phyloP scores from a whole-genome alignment of 306 rosid genomes.

The Prunus padus region DNA sequence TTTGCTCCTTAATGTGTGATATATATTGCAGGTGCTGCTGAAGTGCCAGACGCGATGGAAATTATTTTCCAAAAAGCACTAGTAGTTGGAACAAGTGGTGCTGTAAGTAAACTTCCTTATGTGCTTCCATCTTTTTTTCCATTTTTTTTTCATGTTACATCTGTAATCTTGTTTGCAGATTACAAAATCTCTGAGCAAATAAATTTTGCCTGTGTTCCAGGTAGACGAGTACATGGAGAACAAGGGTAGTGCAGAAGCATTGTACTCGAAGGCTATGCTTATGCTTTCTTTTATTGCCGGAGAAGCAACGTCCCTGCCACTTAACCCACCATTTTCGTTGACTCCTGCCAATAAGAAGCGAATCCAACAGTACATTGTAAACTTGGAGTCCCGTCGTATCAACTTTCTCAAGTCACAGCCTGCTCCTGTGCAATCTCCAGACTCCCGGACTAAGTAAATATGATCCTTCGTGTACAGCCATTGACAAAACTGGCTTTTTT shows the following conservation, averaged over 20 bases:
- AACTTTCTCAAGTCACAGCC: slow-evolving; percentile 42
- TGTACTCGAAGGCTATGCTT: slow-evolving; percentile 78
- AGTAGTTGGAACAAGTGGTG: slow-evolving; percentile 54
- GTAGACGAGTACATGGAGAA: slow-evolving; percentile 75
- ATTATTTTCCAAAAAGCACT: slow-evolving; percentile 52
- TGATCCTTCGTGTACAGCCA: slow-evolving; percentile 33
- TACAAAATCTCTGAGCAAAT: slow-evolving; percentile 12
- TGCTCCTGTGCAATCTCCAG: slow-evolving; percentile 28
- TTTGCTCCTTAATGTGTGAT: not conserved
- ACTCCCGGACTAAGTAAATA: slow-evolving; percentile 38
- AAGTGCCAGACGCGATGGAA: slow-evolving; percentile 95
- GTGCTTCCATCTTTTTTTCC: not conserved
- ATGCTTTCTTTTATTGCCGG: slow-evolving; percentile 70
- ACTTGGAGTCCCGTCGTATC: slow-evolving; percentile 48
- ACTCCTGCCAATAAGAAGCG: slow-evolving; percentile 53
- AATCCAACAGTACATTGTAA: slow-evolving; percentile 57
- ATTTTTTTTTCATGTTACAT: not conserved
- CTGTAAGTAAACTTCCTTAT: slow-evolving; percentile 54
- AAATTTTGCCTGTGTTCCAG: slow-evolving; percentile 35
- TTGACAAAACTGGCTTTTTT: slow-evolving; percentile 13
- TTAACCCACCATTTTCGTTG: slow-evolving; percentile 69
- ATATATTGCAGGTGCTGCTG: slow-evolving; percentile 37
- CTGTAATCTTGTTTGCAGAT: not conserved
- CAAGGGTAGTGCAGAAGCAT: slow-evolving; percentile 51
- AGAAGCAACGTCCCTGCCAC: slow-evolving; percentile 72